Evolutionary conservation across 768 basidiomycete species (phyloP), one percentile per base, ranked within the genome.

Genomic region (Neoboletus subvelutipes): DNA sequence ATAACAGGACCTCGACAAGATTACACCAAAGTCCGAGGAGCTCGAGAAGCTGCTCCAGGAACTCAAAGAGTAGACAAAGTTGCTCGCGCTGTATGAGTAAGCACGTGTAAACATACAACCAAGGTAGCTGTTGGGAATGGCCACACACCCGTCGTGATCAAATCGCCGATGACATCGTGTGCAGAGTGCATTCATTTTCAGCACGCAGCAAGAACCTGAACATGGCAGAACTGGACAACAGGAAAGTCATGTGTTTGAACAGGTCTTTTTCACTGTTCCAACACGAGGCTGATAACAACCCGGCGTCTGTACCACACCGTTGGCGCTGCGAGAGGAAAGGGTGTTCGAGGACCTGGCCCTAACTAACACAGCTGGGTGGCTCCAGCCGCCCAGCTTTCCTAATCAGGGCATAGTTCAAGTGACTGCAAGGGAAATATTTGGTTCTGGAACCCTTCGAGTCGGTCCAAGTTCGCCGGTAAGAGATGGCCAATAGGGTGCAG

Each of bases 21-120:
- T 55, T 6, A 15, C 74, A 20, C 75, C 68, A 26, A 80, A 81
- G 52, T 49, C 61, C 61, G 80, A 81, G 12, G 80, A 82, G 20
- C 74, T 82, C 58, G 78, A 83, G 76, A 75, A 78, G 66, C 70
- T 80, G 68, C 74, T 88, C 61, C 77, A 71, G 7, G 81, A 87
- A 66, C 80, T 94, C 58, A 76, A 89, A 58, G 82, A 80, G 61
- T 70, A 67, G 65, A 50, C 31, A 28, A 20, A 18, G 34, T 43
- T 26, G 17, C 22, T 31, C n/a, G 42, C 13, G 28, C 4, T 45
- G 46, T 62, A 57, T 46, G 41, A 42, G 43, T 46, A 55, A 37
- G 33, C 45, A 55, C 49, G 39, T 49, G 49, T 55, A 62, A 48
- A 46, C 18, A 24, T 47, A 40, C 28, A 43, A 41, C 37, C 48